Evolutionary conservation across 495 filamentous ascomycete genomes (phyloP).

Genomic region (Venustampulla echinocandica): DNA sequence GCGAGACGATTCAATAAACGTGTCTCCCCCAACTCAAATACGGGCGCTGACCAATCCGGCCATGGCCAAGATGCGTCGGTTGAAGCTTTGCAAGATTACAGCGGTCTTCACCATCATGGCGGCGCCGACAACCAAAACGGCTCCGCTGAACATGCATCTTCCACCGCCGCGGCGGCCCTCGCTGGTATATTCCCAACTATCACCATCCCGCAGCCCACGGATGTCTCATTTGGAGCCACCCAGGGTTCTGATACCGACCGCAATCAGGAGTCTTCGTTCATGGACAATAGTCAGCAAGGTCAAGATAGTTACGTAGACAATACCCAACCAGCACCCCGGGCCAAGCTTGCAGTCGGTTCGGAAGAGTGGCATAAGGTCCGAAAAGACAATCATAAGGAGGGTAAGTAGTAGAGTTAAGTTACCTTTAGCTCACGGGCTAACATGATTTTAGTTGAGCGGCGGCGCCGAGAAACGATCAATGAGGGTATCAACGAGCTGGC

Average conservation of each 20-base stretch:
- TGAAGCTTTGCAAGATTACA: constrained; percentile 34
- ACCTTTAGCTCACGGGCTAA: constrained; percentile 9
- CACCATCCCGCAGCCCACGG: constrained; percentile 62
- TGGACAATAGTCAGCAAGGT: constrained; percentile 23
- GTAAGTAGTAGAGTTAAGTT: constrained; percentile 38
- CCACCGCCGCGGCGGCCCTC: constrained; percentile 57
- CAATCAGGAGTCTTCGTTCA: constrained; percentile 21
- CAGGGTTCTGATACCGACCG: constrained; percentile 26
- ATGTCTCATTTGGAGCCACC: constrained; percentile 51
- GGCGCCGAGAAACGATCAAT: constrained; percentile 96
- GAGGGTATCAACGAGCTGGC: constrained; percentile 98
- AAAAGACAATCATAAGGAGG: constrained; percentile 99
- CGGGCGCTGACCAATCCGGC: constrained; percentile 9
- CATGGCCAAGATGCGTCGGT: constrained; percentile 21
- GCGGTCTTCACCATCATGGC: constrained; percentile 38
- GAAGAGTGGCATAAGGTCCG: constrained; percentile 97
- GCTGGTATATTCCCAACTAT: constrained; percentile 58
- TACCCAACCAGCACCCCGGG: constrained; percentile 18
- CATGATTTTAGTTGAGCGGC: constrained; percentile 68
- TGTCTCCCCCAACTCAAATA: constrained; percentile 17
- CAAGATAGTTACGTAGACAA: constrained; percentile 23
- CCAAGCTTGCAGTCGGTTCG: constrained; percentile 87
- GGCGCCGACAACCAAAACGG: constrained; percentile 36
- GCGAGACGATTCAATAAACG: constrained; percentile 21
- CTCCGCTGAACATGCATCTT: constrained; percentile 43